Evolutionary conservation across 257 asterid genomes (phyloP).

Genomic region (Nemophila menziesii): DNA sequence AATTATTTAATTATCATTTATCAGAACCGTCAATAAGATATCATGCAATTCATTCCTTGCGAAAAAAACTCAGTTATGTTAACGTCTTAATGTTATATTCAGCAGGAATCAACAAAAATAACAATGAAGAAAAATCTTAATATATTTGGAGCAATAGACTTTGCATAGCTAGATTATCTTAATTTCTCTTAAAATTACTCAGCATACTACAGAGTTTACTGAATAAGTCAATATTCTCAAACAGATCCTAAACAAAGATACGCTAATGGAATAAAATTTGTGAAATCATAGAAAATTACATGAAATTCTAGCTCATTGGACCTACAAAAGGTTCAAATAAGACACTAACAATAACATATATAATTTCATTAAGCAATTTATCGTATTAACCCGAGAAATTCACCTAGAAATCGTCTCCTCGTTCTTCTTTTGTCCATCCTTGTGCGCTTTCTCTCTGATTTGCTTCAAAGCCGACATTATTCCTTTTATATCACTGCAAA

Average conservation of each 20-base stretch:
- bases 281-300: too few species aligned
- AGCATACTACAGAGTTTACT: neutral
- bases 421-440: slow-evolving; percentile 82
- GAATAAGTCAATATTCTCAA: neutral
- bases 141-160: neutral
- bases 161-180: neutral
- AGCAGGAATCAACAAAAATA: neutral
- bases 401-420: slow-evolving; percentile 92
- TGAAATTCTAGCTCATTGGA: too few species aligned
- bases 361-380: neutral
- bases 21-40: too few species aligned
- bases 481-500: slow-evolving; percentile 70
- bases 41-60: neutral
- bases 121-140: neutral
- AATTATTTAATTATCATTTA: too few species aligned
- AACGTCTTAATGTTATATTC: neutral
- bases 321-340: neutral
- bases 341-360: neutral
- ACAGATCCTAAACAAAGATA: neutral
- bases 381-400: neutral
- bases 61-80: neutral
- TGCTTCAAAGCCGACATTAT: slow-evolving; percentile 81
- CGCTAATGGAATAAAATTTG: neutral
- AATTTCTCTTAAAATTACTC: too few species aligned
- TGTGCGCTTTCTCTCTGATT: slow-evolving; percentile 74